Base-by-base conservation (phyloP, 2,329 filamentous ascomycete species). In the Neopestalotiopsis sp. region DNA sequence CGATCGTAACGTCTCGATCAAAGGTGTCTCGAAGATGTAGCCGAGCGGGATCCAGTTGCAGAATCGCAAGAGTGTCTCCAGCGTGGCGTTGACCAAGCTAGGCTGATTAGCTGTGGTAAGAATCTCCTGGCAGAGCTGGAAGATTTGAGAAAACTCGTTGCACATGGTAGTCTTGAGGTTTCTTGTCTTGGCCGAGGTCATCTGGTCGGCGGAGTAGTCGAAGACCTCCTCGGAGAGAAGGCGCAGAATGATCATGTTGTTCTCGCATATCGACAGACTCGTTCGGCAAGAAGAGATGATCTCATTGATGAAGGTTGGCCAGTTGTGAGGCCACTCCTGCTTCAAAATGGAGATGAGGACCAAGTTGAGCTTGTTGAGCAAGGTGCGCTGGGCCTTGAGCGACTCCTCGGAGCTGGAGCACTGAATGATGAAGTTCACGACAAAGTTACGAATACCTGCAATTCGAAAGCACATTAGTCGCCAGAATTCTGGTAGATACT, bases 261-360 rank as follows among this genome's bases (percentile, higher is more conserved):
- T 99, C 84, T 99, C 96, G 88, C 97, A 99, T 76, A 99, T 97
- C 49, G 95, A 96, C 67, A 99, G 86, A 82, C 93, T 98, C 74
- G 94, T 95, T 80, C 97, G 95, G 83, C 95, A 98, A 68, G 96
- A 95, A 28, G 94, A 92, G 76, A 99, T 94, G 82, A 99, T 99
- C 85, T 99, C 96, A 86, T 98, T 98, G 88, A 99, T 98, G 83
- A 99, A 99, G 24, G 94, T 97, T 12, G 97, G 96, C 96, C 97
- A 99, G 86, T 99, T 97, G 84, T 98, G 95, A 68, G 96, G 96
- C 96, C 96, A 99, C 83, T 99, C 96, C 84, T 99, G 96, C 87
- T 99, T 99, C 78, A 99, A 86, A 72, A 99, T 95, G 69, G 95
- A 98, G 75, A 99, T 94, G 72, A 99, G 92, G 69, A 98, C 95